phyloP scores from a whole-genome alignment of 2,329 filamentous ascomycete species.

The Fusarium chaquense region DNA sequence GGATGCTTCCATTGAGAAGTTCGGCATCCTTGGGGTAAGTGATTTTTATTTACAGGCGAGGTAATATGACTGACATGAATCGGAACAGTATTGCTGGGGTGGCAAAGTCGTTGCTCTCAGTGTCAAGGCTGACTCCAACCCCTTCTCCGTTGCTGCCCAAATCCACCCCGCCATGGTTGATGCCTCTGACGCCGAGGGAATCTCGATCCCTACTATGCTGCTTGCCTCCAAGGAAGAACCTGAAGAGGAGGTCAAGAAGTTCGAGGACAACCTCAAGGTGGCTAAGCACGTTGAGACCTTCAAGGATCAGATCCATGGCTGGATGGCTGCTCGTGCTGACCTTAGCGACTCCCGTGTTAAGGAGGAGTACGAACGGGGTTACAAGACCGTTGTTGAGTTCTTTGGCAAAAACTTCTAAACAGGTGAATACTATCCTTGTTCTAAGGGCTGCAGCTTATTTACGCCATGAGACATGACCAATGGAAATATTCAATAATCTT shows the following conservation, averaged over 20 bases:
- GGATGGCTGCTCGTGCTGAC: constrained; percentile 77
- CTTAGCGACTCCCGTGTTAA: constrained; percentile 68
- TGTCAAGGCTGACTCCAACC: constrained; percentile 63
- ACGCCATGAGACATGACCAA: constrained; percentile 25
- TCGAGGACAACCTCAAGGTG: constrained; percentile 64
- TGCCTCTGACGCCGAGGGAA: constrained; percentile 67
- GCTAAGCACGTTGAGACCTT: constrained; percentile 75
- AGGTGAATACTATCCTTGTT: no score
- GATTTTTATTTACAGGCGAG: neutral
- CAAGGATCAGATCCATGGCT: constrained; percentile 75
- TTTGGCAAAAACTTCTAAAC: constrained; percentile 64
- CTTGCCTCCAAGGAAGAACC: constrained; percentile 76
- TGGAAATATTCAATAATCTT: neutral
- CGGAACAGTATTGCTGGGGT: constrained; percentile 73
- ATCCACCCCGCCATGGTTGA: constrained; percentile 75
- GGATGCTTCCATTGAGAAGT: constrained; percentile 67
- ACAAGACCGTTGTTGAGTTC: constrained; percentile 69
- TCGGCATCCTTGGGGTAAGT: constrained; percentile 71
- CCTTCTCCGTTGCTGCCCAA: constrained; percentile 66
- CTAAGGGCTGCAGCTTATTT: constrained; percentile 7
- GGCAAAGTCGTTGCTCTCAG: constrained; percentile 72
- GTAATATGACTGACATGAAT: neutral
- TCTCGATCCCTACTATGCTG: constrained; percentile 71
- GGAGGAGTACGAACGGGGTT: constrained; percentile 72
- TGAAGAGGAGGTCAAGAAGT: constrained; percentile 66